Evolutionary conservation across 2,329 filamentous ascomycete species (phyloP).

Genomic region (Penicillium palitans): DNA sequence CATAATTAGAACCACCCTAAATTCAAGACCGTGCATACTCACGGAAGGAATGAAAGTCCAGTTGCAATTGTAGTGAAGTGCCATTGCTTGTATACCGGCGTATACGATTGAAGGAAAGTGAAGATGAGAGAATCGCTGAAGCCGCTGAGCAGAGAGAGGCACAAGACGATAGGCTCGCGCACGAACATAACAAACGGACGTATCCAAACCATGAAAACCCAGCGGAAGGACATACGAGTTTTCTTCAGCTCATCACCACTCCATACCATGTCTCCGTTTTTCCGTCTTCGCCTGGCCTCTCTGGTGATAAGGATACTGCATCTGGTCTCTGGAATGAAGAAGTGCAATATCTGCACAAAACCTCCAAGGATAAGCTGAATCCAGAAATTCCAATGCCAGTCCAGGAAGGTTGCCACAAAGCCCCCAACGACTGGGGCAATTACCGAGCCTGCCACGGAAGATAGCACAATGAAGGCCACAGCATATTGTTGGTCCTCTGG

Average conservation of each 20-base stretch:
- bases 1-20: background rate
- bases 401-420: slow-evolving; percentile 49
- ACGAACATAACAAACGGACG: slow-evolving; percentile 65
- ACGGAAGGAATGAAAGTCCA: slow-evolving; percentile 57
- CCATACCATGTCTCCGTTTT: slow-evolving; percentile 62
- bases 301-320: slow-evolving; percentile 58
- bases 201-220: slow-evolving; percentile 59
- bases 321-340: slow-evolving; percentile 58
- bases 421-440: slow-evolving; percentile 54
- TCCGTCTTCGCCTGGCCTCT: slow-evolving; percentile 58
- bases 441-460: slow-evolving; percentile 55
- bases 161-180: slow-evolving; percentile 64
- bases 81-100: slow-evolving; percentile 62
- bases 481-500: slow-evolving; percentile 60
- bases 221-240: slow-evolving; percentile 56
- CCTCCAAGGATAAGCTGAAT: slow-evolving; percentile 60
- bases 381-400: slow-evolving; percentile 65
- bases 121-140: slow-evolving; percentile 67
- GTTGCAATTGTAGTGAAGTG: slow-evolving; percentile 52
- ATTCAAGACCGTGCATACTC: slow-evolving; percentile 22
- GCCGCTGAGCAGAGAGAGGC: slow-evolving; percentile 62
- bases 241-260: slow-evolving; percentile 69
- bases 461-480: slow-evolving; percentile 61
- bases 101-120: slow-evolving; percentile 64
- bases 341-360: slow-evolving; percentile 53